phyloP scores from a whole-genome alignment of 768 basidiomycete genomes.

The Amanita molliuscula region DNA sequence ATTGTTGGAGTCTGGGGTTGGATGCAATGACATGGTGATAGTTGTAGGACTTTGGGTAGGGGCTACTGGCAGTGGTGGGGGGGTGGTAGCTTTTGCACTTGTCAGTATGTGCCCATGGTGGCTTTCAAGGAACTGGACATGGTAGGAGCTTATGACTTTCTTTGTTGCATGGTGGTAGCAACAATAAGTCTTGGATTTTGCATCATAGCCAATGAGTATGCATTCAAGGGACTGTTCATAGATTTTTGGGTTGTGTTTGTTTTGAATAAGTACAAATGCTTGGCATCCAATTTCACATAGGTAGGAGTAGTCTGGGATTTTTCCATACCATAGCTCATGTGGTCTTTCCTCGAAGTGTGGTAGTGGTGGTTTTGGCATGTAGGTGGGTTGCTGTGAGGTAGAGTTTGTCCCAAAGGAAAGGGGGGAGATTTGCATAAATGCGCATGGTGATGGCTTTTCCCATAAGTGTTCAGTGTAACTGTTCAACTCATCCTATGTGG shows the following conservation, averaged over 20 bases:
- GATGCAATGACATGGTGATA: no score
- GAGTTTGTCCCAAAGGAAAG: neutral
- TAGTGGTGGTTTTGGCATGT: neutral
- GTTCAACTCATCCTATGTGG: neutral
- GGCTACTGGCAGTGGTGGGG: neutral
- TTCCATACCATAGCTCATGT: constrained; percentile 12
- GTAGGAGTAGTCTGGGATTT: constrained; percentile 15
- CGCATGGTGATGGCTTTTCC: neutral
- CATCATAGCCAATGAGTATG: neutral
- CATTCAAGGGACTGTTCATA: constrained; percentile 1
- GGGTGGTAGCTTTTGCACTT: neutral
- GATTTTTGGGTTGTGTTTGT: constrained; percentile 16
- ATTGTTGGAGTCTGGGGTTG: no score
- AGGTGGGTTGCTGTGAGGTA: neutral
- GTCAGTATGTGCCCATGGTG: neutral
- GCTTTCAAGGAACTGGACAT: no score
- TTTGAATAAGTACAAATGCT: constrained; percentile 15
- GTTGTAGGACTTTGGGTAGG: no score
- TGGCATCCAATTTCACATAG: constrained; percentile 20
- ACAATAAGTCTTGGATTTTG: neutral
- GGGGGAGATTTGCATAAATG: neutral
- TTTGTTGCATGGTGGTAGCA: neutral
- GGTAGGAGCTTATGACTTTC: neutral
- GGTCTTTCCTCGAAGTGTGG: constrained; percentile 5
- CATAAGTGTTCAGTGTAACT: neutral